These are phyloP conservation scores for Pichia nakasei DNA, from an alignment of 805 yeast genomes.

Conservation along the genomic window DNA sequence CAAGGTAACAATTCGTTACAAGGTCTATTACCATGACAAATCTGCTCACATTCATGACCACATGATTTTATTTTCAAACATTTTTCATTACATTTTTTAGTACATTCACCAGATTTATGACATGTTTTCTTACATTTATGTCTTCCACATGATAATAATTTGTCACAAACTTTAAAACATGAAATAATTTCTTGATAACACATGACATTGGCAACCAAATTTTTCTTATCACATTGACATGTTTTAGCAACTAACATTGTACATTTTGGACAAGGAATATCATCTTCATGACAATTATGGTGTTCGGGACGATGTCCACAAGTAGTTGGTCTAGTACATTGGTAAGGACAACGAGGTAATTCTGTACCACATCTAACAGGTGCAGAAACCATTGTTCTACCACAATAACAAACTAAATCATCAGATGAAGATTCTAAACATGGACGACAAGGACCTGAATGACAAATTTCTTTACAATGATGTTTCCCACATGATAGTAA, in stretches of 20 bases:
- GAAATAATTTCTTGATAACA: constrained; percentile 64
- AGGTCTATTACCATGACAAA: constrained; percentile 49
- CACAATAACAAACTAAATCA: constrained; percentile 74
- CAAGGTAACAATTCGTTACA: constrained; percentile 51
- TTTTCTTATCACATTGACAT: constrained; percentile 25
- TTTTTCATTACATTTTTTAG: constrained; percentile 43
- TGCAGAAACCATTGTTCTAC: constrained; percentile 65
- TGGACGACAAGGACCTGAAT: constrained; percentile 70
- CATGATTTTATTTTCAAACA: constrained; percentile 56
- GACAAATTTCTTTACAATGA: constrained; percentile 62
- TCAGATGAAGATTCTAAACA: constrained; percentile 76
- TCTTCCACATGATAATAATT: constrained; percentile 35
- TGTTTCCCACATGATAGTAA: constrained; percentile 58
- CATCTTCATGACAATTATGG: constrained; percentile 70
- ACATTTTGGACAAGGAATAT: constrained; percentile 65
- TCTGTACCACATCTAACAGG: constrained; percentile 80
- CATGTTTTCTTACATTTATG: constrained; percentile 49
- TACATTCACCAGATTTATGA: constrained; percentile 52
- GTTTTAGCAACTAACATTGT: constrained; percentile 32
- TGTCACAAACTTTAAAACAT: constrained; percentile 60
- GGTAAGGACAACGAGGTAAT: constrained; percentile 55
- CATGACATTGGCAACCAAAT: constrained; percentile 46
- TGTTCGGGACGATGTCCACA: constrained; percentile 70
- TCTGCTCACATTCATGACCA: constrained; percentile 55
- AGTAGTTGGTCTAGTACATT: constrained; percentile 43